Conservation (phyloP, 805 yeast genomes). For the Yarrowia deformans region DNA sequence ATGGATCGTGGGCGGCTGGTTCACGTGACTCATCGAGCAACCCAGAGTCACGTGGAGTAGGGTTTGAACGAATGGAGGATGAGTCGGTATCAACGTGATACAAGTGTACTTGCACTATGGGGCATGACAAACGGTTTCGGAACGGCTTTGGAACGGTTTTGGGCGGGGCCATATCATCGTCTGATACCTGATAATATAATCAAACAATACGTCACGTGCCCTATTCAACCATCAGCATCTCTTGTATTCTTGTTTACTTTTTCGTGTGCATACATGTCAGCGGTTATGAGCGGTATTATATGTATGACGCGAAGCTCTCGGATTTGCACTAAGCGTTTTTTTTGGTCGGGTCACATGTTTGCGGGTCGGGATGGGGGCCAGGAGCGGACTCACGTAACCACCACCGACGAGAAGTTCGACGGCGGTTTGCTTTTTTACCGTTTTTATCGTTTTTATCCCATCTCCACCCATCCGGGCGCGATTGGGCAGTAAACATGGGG, state of each 20-base stretch:
- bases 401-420: neutral
- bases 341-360: neutral
- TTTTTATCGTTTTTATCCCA: neutral
- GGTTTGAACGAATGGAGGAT: conserved; percentile 15
- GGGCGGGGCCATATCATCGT: neutral
- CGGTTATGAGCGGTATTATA: conserved; percentile 33
- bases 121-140: no score
- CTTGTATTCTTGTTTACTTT: conserved; percentile 22
- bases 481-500: conserved; percentile 25
- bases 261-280: conserved; percentile 26
- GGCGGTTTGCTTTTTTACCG: no score
- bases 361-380: neutral
- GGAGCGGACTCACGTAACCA: conserved; percentile 8
- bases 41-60: conserved; percentile 13
- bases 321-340: neutral
- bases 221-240: neutral
- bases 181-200: neutral
- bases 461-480: conserved; percentile 18
- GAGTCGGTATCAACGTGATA: no score
- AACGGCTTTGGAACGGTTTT: no score
- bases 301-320: neutral
- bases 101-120: no score
- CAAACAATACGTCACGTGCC: conserved; percentile 17
- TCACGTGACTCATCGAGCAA: conserved; percentile 27
- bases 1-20: conserved; percentile 8